Conservation (phyloP, 1,139 yeast genomes). For the Pichia sp. region DNA sequence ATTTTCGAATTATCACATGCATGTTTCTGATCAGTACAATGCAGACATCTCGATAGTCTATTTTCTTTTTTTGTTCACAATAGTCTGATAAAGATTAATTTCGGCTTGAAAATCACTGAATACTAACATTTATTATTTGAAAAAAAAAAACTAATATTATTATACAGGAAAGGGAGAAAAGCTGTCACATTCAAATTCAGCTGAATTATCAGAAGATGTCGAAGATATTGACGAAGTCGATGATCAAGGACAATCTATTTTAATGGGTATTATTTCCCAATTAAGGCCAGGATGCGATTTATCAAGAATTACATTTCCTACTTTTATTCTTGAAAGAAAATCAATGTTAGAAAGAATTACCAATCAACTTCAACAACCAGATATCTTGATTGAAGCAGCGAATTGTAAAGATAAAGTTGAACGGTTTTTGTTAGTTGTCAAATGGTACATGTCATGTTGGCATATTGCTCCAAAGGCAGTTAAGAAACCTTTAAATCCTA, state of each 20-base stretch:
- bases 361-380: conserved; percentile 81
- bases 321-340: conserved; percentile 89
- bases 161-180: conserved; percentile 22
- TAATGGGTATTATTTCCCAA: conserved; percentile 83
- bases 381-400: conserved; percentile 66
- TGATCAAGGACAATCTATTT: conserved; percentile 79
- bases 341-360: conserved; percentile 95
- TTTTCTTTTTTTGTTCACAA: neutral
- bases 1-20: too few species aligned
- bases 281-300: conserved; percentile 89
- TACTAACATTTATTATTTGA: conserved; percentile 5
- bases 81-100: neutral
- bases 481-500: conserved; percentile 92
- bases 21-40: too few species aligned
- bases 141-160: too few species aligned
- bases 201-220: conserved; percentile 18
- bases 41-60: neutral
- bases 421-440: conserved; percentile 66
- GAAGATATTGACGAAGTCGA: conserved; percentile 90
- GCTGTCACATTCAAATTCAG: conserved; percentile 1
- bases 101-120: neutral
- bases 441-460: conserved; percentile 95
- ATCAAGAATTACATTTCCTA: conserved; percentile 85
- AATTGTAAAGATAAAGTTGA: conserved; percentile 48
- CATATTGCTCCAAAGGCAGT: conserved; percentile 98